phyloP scores from a whole-genome alignment of 1,139 yeast genomes.

The Blastobotrys illinoisensis region DNA sequence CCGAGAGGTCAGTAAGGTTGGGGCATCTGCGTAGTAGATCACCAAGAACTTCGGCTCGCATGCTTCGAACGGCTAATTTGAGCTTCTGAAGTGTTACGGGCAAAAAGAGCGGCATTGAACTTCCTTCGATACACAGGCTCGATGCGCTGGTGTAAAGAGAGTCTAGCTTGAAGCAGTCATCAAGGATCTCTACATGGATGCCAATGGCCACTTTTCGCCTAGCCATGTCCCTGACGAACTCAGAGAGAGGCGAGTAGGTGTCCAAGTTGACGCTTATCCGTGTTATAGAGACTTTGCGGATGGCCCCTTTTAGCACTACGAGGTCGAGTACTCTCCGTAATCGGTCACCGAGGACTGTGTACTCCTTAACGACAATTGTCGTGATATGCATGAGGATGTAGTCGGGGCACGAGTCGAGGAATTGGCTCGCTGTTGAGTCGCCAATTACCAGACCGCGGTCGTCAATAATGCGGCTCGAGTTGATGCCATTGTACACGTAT shows the following conservation, averaged over 20 bases:
- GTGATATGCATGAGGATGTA: not conserved
- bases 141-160: conserved; percentile 6
- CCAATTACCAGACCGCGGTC: conserved; percentile 1
- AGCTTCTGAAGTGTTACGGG: not conserved
- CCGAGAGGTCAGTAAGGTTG: not conserved
- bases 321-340: not conserved
- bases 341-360: not conserved
- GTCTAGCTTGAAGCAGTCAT: not conserved
- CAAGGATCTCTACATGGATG: not conserved
- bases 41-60: conserved; percentile 3
- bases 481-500: not conserved
- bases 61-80: conserved; percentile 3
- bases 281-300: not conserved
- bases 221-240: not conserved
- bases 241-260: not conserved
- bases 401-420: not conserved
- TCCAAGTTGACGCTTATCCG: not conserved
- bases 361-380: not conserved
- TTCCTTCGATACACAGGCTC: conserved; percentile 2
- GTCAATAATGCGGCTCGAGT: not conserved
- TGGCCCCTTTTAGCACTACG: not conserved
- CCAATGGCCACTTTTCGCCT: not conserved
- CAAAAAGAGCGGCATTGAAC: conserved; percentile 1
- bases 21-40: not conserved
- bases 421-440: not conserved